Conservation (phyloP, 2,329 filamentous ascomycete genomes). For the Thielaviopsis ethacetica region DNA sequence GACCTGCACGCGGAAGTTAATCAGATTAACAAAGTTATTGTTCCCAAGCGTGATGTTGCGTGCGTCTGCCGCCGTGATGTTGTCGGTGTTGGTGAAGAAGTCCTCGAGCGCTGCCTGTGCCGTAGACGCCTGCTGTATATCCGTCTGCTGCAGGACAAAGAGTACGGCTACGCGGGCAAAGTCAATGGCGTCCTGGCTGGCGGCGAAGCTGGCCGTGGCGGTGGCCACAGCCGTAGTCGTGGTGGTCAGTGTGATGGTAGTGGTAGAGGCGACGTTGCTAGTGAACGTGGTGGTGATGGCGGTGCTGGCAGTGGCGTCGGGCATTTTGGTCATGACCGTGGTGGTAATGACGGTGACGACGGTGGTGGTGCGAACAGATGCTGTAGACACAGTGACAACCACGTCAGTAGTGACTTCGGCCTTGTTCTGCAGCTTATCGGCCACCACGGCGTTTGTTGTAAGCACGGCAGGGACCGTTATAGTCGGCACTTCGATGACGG, state of each 20-base stretch:
- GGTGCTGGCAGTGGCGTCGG: neutral
- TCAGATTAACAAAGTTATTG: conserved; percentile 32
- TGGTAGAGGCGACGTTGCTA: conserved; percentile 3
- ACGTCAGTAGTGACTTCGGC: neutral
- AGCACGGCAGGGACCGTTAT: neutral
- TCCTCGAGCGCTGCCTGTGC: conserved; percentile 38
- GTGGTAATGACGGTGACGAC: conserved; percentile 9
- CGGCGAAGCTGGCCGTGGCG: conserved; percentile 22
- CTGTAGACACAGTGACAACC: conserved; percentile 5
- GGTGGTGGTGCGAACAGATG: conserved; percentile 1
- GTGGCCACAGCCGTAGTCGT: conserved; percentile 7
- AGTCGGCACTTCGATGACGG: neutral
- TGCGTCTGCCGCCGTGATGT: conserved; percentile 21
- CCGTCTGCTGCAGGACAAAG: conserved; percentile 41
- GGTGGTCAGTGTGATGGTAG: conserved; percentile 7
- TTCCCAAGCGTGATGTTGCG: conserved; percentile 26
- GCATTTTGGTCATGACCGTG: neutral
- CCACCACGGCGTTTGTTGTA: neutral
- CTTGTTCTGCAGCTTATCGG: neutral
- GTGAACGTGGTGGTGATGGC: conserved; percentile 9
- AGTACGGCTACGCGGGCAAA: conserved; percentile 48
- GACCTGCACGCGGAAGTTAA: conserved; percentile 21
- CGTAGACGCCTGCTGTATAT: conserved; percentile 30
- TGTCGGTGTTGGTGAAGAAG: conserved; percentile 31
- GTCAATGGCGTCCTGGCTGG: conserved; percentile 41